Evolutionary conservation across 2,329 filamentous ascomycete species (phyloP), one percentile per base, ranked within the genome.

Genomic region (Zymoseptoria ardabiliae): DNA sequence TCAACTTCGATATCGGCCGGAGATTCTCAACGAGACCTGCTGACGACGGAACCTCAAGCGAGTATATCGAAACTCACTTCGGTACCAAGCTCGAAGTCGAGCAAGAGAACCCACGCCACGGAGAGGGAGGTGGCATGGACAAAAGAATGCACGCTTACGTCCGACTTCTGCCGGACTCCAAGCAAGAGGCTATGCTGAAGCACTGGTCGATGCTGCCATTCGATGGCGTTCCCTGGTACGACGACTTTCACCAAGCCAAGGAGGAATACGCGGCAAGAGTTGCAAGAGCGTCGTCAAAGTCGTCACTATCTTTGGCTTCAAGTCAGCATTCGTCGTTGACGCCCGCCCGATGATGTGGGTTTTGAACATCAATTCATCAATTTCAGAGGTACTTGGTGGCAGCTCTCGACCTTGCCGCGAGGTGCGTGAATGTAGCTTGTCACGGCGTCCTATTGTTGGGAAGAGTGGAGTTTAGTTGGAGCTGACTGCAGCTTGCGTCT

Each of bases 201-300:
- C 54, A 56, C 50, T 56, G 54, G 54, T 49, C 35, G 17, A 49
- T 56, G 54, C 28, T 56, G 30, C 54, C 54, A 6, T 56, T 56
- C 28, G 30, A 48, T 7, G 54, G 54, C 17, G 54, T 56, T 13
- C 21, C 30, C 35, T 56, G 54, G 54, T 50, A 56, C n/a, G 35
- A 21, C 10, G 9, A 5, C 13, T 55, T 41, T 20, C 13, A 55
- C 21, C n/a, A 45, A 45, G 53, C 53, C 8, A 55, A 55, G 28
- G 28, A 41, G 19, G 4, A n/a, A 0, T 45, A 45, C 17, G 35
- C 35, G 35, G 13, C 13, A 17, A 45, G 17, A 7, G 17, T 45
- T n/a, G 35, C 35, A 7, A 13, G 35, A 45, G 17, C 35, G 17
- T 17, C 2, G 4, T 17, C 35, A 6, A 45, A 45, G 35, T 17